Percentiles rank a stretch among this genome's conserved stretches.
phyloP scores from a whole-genome alignment of 2,329 filamentous ascomycete species.

The Aspergillus pseudoterreus region DNA sequence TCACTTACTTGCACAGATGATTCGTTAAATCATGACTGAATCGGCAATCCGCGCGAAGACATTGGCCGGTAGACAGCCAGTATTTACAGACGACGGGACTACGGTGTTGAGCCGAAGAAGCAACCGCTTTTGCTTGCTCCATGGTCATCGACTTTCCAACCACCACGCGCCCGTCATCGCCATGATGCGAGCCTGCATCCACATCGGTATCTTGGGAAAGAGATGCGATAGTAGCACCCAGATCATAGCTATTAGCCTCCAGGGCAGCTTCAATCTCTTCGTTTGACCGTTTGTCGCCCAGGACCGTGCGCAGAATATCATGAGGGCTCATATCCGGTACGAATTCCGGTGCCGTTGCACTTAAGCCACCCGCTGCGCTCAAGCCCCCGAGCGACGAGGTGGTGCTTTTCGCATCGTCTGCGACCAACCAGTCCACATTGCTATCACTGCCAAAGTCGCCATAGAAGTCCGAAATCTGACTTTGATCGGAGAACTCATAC shows the following conservation, averaged over 20 bases:
- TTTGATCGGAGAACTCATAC: conserved; percentile 88
- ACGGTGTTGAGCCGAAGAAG: conserved; percentile 72
- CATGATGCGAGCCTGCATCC: conserved; percentile 47
- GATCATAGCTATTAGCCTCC: conserved; percentile 83
- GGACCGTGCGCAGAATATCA: conserved; percentile 92
- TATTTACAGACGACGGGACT: conserved; percentile 95
- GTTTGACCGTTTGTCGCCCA: conserved; percentile 83
- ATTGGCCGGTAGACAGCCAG: conserved; percentile 92
- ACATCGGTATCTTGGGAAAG: conserved; percentile 72
- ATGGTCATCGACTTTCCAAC: conserved; percentile 88
- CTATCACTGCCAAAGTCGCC: conserved; percentile 82
- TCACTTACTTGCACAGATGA: conserved; percentile 92
- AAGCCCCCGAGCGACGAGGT: conserved; percentile 73
- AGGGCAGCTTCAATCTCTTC: conserved; percentile 93
- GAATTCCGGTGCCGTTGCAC: conserved; percentile 80
- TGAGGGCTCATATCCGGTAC: conserved; percentile 92
- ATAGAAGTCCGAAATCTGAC: conserved; percentile 77
- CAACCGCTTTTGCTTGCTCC: conserved; percentile 66
- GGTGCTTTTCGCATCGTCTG: conserved; percentile 77
- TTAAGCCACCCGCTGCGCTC: conserved; percentile 64
- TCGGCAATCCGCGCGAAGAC: conserved; percentile 88
- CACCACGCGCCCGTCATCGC: conserved; percentile 63
- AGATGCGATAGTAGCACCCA: conserved; percentile 84
- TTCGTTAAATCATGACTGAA: conserved; percentile 96
- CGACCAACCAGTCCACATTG: conserved; percentile 94